Conservation (phyloP, 1,284 basidiomycete genomes). For the Austroboletus novae-zelandiae region DNA sequence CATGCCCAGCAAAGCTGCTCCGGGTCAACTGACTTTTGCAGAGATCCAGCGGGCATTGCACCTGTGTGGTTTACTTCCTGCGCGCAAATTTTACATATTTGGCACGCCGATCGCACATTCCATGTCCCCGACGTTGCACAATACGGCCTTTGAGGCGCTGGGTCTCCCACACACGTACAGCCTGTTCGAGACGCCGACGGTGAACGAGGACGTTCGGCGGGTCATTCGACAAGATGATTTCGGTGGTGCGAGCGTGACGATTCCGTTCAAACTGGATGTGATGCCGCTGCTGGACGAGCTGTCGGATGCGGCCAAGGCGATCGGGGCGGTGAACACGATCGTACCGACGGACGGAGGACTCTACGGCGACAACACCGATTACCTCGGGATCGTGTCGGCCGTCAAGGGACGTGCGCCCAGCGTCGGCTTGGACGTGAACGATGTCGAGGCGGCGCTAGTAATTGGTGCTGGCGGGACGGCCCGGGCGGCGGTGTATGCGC, state of each 20-base stretch:
- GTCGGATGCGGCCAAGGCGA: slow-evolving; percentile 75
- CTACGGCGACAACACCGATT: slow-evolving; percentile 92
- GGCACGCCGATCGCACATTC: slow-evolving; percentile 89
- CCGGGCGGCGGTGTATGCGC: slow-evolving; percentile 88
- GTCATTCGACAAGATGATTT: slow-evolving; percentile 72
- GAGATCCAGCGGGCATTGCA: slow-evolving; percentile 83
- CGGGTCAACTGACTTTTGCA: slow-evolving; percentile 87
- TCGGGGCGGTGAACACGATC: slow-evolving; percentile 94
- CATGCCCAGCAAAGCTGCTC: slow-evolving; percentile 83
- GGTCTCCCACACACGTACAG: slow-evolving; percentile 83
- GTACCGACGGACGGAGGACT: slow-evolving; percentile 57
- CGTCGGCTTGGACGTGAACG: not conserved
- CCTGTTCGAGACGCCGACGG: slow-evolving; percentile 70
- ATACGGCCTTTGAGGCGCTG: slow-evolving; percentile 79
- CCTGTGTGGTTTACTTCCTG: slow-evolving; percentile 76
- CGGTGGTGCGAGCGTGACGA: slow-evolving; percentile 95
- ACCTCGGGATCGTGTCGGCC: slow-evolving; percentile 77
- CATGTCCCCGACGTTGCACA: slow-evolving; percentile 92
- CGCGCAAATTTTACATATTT: slow-evolving; percentile 80
- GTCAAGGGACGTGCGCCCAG: slow-evolving; percentile 41
- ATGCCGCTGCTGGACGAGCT: slow-evolving; percentile 77
- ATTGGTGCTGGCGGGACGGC: slow-evolving; percentile 93
- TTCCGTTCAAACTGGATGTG: slow-evolving; percentile 88
- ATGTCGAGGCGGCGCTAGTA: slow-evolving; percentile 61
- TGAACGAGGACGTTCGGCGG: slow-evolving; percentile 66